Conservation (phyloP, 2,329 filamentous ascomycete species). For the Colletotrichum sp. region DNA sequence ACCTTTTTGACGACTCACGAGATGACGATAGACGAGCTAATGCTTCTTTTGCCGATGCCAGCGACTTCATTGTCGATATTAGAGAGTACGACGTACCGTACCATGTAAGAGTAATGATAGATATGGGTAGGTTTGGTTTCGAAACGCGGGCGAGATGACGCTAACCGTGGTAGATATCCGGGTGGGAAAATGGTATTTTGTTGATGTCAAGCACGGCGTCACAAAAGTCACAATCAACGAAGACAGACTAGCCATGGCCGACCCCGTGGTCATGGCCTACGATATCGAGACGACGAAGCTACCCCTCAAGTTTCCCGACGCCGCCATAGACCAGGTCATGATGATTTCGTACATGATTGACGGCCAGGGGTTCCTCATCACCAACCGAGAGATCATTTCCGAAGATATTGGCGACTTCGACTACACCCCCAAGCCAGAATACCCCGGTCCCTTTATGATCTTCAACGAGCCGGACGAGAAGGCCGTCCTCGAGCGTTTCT, state of each 20-base stretch:
- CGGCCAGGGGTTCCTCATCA: slow-evolving; percentile 96
- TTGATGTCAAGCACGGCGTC: slow-evolving; percentile 90
- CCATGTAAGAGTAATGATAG: slow-evolving; percentile 98
- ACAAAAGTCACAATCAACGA: slow-evolving; percentile 85
- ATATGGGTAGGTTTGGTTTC: slow-evolving; percentile 66
- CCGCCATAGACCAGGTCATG: slow-evolving; percentile 95
- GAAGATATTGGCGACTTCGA: slow-evolving; percentile 98
- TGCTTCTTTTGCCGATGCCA: slow-evolving; percentile 80
- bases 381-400: slow-evolving; percentile 95
- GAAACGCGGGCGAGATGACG: background rate
- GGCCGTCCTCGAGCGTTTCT: slow-evolving; percentile 86
- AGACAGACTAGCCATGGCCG: slow-evolving; percentile 85
- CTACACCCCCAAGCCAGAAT: slow-evolving; percentile 97
- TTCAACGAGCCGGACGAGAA: slow-evolving; percentile 98
- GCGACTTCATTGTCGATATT: slow-evolving; percentile 98
- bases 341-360: slow-evolving; percentile 99
- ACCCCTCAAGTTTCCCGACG: slow-evolving; percentile 95
- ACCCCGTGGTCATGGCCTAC: slow-evolving; percentile 98
- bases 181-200: slow-evolving; percentile 95
- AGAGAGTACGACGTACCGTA: slow-evolving; percentile 99
- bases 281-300: slow-evolving; percentile 98
- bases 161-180: slow-evolving; percentile 73
- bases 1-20: slow-evolving; percentile 91
- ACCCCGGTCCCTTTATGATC: slow-evolving; percentile 92
- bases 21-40: slow-evolving; percentile 80